Evolutionary conservation across 257 asterid species (phyloP).

Genomic region (Knoxia roxburghii): DNA sequence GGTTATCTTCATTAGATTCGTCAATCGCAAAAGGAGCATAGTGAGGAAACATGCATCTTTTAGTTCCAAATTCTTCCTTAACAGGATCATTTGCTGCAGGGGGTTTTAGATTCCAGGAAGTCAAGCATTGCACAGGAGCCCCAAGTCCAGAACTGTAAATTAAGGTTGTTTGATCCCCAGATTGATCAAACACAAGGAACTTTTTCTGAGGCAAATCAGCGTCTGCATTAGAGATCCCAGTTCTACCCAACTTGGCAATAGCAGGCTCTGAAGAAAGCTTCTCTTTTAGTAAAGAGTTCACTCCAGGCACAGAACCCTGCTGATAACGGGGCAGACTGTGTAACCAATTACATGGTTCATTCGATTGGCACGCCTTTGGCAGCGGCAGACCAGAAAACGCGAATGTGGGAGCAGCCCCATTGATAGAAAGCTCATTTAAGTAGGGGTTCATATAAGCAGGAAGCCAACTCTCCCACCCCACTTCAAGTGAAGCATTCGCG

Average conservation of each 20-base stretch:
- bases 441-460: slow-evolving; percentile 39
- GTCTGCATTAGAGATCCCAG: slow-evolving; percentile 21
- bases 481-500: slow-evolving; percentile 27
- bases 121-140: slow-evolving; percentile 27
- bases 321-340: slow-evolving; percentile 32
- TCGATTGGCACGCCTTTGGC: slow-evolving; percentile 27
- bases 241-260: slow-evolving; percentile 22
- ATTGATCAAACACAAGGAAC: slow-evolving; percentile 81
- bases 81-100: slow-evolving; percentile 21
- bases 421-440: slow-evolving; percentile 29
- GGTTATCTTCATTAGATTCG: slow-evolving; percentile 32
- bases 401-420: slow-evolving; percentile 36
- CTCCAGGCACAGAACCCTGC: slow-evolving; percentile 31
- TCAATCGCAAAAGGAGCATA: slow-evolving; percentile 20
- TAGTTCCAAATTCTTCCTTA: slow-evolving; percentile 28
- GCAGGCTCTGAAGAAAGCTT: slow-evolving; percentile 16
- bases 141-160: slow-evolving; percentile 46
- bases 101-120: slow-evolving; percentile 30
- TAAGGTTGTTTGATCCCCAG: slow-evolving; percentile 64
- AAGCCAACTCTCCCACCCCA: slow-evolving; percentile 26
- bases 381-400: slow-evolving; percentile 34
- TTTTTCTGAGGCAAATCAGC: slow-evolving; percentile 33
- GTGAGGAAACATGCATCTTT: slow-evolving; percentile 20
- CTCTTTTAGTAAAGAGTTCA: slow-evolving; percentile 27
- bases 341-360: slow-evolving; percentile 35